Percentiles rank a stretch among this genome's conserved stretches.
Conservation (phyloP, 2,329 filamentous ascomycete species). For the Calonectria crousiana region DNA sequence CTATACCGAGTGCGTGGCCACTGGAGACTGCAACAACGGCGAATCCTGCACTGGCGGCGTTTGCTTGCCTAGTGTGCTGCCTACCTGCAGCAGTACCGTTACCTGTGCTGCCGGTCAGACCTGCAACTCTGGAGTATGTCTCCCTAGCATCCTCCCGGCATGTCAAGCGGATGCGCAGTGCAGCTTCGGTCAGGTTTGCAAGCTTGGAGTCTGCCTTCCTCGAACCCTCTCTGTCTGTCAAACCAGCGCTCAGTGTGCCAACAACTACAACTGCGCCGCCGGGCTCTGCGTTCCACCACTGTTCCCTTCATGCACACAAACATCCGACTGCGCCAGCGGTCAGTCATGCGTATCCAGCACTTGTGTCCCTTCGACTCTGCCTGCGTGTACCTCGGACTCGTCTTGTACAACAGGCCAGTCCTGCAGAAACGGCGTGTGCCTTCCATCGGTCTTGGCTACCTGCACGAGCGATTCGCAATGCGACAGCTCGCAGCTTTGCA, state of each 20-base stretch:
- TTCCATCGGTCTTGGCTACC: neutral
- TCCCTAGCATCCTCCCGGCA: neutral
- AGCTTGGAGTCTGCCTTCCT: constrained; percentile 10
- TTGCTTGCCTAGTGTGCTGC: constrained; percentile 5
- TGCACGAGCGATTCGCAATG: constrained; percentile 11
- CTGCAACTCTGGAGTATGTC: constrained; percentile 11
- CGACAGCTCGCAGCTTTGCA: neutral
- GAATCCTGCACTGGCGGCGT: constrained; percentile 4
- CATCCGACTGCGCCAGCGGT: neutral
- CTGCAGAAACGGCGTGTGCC: constrained; percentile 7
- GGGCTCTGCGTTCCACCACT: constrained; percentile 10
- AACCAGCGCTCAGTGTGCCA: neutral
- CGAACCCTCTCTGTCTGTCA: neutral
- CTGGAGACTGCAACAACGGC: constrained; percentile 15
- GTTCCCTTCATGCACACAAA: neutral
- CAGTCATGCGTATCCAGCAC: constrained; percentile 10
- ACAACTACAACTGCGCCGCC: neutral
- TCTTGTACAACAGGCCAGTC: neutral
- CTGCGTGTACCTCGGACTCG: neutral
- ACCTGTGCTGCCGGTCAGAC: constrained; percentile 5
- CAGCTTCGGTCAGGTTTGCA: constrained; percentile 7
- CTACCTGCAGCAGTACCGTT: neutral
- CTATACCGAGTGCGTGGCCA: neutral
- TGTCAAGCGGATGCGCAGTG: constrained; percentile 7
- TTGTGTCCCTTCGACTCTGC: neutral